Evolutionary conservation across 1,284 basidiomycete genomes (phyloP).

Genomic region (Polyporus tsugae): DNA sequence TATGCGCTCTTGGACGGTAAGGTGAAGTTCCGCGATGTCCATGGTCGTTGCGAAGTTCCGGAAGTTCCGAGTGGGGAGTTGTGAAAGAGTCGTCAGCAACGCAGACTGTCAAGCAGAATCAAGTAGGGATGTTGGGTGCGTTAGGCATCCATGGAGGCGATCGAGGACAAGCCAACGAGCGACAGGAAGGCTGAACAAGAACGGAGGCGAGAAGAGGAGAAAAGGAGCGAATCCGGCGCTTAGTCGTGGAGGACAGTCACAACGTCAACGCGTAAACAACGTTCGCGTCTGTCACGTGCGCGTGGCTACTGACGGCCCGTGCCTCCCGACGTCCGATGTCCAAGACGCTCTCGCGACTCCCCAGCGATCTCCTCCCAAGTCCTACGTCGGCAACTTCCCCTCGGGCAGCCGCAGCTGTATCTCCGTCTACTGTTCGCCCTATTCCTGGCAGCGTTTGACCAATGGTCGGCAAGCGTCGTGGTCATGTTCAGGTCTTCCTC

Average conservation of each 20-base stretch:
- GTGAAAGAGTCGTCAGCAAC: not conserved
- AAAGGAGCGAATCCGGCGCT: conserved; percentile 16
- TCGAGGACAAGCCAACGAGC: not conserved
- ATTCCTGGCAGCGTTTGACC: not conserved
- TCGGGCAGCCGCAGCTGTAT: not conserved
- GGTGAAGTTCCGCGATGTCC: conserved; percentile 28
- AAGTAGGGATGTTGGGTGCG: not conserved
- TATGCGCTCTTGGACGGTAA: conserved; percentile 37
- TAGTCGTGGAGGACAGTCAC: conserved; percentile 6
- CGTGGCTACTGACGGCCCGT: conserved; percentile 8
- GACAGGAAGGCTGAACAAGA: not conserved
- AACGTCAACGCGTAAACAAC: conserved; percentile 45
- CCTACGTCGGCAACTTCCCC: not conserved
- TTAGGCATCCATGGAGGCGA: conserved; percentile 16
- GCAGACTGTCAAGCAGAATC: not conserved
- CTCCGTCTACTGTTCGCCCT: not conserved
- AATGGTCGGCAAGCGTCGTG: not conserved
- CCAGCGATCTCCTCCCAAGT: not conserved
- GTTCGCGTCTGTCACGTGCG: conserved; percentile 43
- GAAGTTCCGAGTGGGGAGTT: not conserved
- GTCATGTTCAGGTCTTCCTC: not conserved
- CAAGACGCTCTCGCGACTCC: not conserved
- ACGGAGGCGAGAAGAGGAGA: conserved; percentile 8
- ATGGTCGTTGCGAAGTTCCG: conserved; percentile 13
- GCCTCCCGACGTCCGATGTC: not conserved